Conservation (phyloP, 2,329 filamentous ascomycete species). For the Trichoderma harzianum region DNA sequence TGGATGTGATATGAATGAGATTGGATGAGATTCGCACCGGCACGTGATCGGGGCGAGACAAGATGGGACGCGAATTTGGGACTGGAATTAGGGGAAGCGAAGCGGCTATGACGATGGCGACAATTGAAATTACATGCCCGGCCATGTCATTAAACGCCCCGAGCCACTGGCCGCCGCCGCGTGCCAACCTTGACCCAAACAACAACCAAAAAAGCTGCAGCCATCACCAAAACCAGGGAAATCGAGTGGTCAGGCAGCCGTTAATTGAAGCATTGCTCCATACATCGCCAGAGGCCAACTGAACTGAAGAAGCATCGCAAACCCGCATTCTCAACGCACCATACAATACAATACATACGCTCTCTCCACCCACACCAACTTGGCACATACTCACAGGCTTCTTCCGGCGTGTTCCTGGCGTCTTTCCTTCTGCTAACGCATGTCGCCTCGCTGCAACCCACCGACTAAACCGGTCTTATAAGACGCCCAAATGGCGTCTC, state of each 20-base stretch:
- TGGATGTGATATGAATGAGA: background rate
- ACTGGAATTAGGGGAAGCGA: constrained; percentile 17
- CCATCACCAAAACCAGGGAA: background rate
- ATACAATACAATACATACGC: too few relatives aligned
- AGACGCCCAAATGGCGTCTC: constrained; percentile 28
- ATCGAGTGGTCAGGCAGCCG: background rate
- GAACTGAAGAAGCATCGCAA: background rate
- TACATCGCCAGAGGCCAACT: background rate
- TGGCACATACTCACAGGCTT: background rate
- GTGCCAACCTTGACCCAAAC: background rate
- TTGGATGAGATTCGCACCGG: background rate
- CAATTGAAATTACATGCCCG: constrained; percentile 11
- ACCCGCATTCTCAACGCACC: background rate
- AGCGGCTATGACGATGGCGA: constrained; percentile 16
- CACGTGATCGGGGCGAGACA: constrained; percentile 14
- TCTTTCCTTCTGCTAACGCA: background rate
- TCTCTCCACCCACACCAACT: background rate
- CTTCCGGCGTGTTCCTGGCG: constrained; percentile 11
- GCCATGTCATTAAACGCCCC: constrained; percentile 13
- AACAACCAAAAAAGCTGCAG: background rate
- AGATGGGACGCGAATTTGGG: background rate
- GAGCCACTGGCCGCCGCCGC: background rate
- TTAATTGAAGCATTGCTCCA: background rate
- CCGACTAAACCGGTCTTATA: constrained; percentile 1
- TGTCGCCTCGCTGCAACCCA: constrained; percentile 12